A percentile compares a stretch with the other conserved stretches of the same genome.
These are phyloP conservation scores for Dothideomycetes sp. DNA, from an alignment of 2,329 filamentous ascomycete species.

Conservation along the genomic window DNA sequence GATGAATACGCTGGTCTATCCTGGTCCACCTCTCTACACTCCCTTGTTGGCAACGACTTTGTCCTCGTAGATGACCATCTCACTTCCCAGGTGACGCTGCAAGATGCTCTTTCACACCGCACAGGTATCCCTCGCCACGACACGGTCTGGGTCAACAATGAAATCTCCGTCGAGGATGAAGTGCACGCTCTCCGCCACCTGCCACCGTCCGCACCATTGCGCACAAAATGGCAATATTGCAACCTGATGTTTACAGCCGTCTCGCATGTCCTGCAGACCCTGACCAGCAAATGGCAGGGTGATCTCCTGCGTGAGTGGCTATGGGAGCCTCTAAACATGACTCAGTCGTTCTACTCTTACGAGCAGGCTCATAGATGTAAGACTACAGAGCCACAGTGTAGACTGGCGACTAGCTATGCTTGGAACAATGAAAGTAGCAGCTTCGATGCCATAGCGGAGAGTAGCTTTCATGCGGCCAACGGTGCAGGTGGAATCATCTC, in stretches of 20 bases:
- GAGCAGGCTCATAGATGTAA: constrained; percentile 20
- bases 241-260: constrained; percentile 43
- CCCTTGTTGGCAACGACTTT: constrained; percentile 25
- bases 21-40: constrained; percentile 25
- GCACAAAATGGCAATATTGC: constrained; percentile 38
- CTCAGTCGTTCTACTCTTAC: constrained; percentile 25
- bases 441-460: constrained; percentile 8
- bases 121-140: constrained; percentile 25
- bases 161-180: constrained; percentile 23
- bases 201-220: constrained; percentile 22
- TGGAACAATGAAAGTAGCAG: constrained; percentile 11
- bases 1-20: constrained; percentile 18
- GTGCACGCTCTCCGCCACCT: constrained; percentile 33
- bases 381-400: constrained; percentile 6
- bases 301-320: constrained; percentile 24
- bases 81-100: constrained; percentile 19
- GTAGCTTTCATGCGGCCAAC: constrained; percentile 10
- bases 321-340: constrained; percentile 32
- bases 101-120: constrained; percentile 25
- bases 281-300: constrained; percentile 24
- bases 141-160: constrained; percentile 14
- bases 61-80: constrained; percentile 21
- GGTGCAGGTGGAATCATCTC: constrained; percentile 26
- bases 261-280: constrained; percentile 34
- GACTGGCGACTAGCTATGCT: constrained; percentile 14